Evolutionary conservation across 176 grass and related monocot genomes (phyloP), one percentile per base, ranked within the genome.

Genomic region (Carex pumila): DNA sequence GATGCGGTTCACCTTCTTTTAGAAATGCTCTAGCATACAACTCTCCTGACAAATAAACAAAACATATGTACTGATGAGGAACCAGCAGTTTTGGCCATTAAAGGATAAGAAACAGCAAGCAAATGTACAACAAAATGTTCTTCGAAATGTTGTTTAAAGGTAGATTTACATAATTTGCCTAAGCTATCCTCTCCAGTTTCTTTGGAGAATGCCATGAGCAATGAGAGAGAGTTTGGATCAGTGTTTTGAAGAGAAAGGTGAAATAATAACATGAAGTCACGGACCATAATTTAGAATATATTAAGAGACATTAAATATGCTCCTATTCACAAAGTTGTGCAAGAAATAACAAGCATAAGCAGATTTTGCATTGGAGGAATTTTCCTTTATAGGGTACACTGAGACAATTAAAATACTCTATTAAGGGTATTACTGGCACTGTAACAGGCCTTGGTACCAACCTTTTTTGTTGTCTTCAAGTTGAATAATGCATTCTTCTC

Each of bases 21-120:
- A 99, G 88, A 76, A 95, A 99, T 84, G 96, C 96, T 79, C 93
- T 90, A 47, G 96, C 93, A 53, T 99, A 99, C 61, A 95, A 79
- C 87, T 99, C 96, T 66, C 93, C 96, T 99, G 83, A 83, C 79
- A 32, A 79, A 30, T 25, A 68, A 89, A 90, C 22, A 91, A 63
- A 32, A 71, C 65, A 50, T 22, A 29, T 32, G 43, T 71, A 87
- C 14, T 36, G 18, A 55, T 55, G 49, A 76, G 12, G 72, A 76
- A 76, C 12, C 21, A 54, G 68, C 65, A 39, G 37, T 39, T 39
- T 39, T 39, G 37, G 4, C 37, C 37, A 39, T 39, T 39, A 39
- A 39, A 39, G 37, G 4, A 39, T 39, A 5, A 39, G 37, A 39
- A 39, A 39, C 37, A 39, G 37, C 37, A 39, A 39, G 37, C 37